These are phyloP conservation scores for Arachnopeziza araneosa DNA, from an alignment of 2,329 filamentous ascomycete species.

Conservation along the genomic window DNA sequence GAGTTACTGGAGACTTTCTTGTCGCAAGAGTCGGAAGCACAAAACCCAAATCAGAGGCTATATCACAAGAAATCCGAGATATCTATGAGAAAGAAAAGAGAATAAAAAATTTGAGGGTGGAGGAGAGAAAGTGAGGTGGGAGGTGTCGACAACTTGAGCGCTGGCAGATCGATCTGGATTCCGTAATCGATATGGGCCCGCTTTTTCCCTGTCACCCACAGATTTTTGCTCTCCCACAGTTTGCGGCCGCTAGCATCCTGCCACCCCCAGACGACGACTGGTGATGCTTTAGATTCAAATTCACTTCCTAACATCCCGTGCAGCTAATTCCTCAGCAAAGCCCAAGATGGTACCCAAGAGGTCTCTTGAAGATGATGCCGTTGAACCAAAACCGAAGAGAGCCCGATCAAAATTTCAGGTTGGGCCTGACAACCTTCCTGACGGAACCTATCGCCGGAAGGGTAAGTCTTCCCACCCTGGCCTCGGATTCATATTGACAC, in stretches of 20 bases:
- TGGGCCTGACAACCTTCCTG: slow-evolving; percentile 84
- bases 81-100: not conserved
- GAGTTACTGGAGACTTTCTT: not conserved
- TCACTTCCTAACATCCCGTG: too few species aligned
- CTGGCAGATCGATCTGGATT: not conserved
- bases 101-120: not conserved
- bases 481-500: not conserved
- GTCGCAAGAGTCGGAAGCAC: not conserved
- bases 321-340: not conserved
- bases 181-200: not conserved
- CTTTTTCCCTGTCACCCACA: not conserved
- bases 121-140: not conserved
- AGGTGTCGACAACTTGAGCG: not conserved
- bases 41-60: not conserved
- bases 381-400: slow-evolving; percentile 42
- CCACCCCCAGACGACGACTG: too few species aligned
- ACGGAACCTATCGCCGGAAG: slow-evolving; percentile 83
- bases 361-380: slow-evolving; percentile 40
- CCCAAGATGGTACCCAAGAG: slow-evolving; percentile 53
- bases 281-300: too few species aligned
- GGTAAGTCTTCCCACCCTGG: slow-evolving; percentile 34
- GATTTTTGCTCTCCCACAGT: not conserved
- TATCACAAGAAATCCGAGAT: not conserved
- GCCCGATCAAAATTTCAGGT: slow-evolving; percentile 71
- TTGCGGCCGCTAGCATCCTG: not conserved